Evolutionary conservation across 768 basidiomycete genomes (phyloP).

Genomic region (Suillus variegatus): DNA sequence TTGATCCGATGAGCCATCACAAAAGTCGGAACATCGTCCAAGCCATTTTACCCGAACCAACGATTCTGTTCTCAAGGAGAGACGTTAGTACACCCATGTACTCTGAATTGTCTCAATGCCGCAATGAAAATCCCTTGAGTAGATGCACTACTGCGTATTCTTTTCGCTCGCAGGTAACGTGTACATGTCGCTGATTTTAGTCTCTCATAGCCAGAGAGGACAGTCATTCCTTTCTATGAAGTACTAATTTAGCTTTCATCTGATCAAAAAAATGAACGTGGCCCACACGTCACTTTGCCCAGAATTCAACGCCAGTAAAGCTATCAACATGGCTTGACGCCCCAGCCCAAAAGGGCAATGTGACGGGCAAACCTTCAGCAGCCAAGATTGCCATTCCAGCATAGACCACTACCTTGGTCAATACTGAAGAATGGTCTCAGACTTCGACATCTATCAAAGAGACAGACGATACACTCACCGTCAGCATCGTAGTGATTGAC

Average conservation of each 20-base stretch:
- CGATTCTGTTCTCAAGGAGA: neutral
- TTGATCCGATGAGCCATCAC: neutral
- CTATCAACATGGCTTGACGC: conserved; percentile 44
- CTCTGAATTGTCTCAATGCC: too few relatives aligned
- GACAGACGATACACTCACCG: too few relatives aligned
- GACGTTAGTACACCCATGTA: too few relatives aligned
- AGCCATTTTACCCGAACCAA: neutral
- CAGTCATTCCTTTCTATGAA: neutral
- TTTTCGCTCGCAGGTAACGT: neutral
- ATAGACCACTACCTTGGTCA: conserved; percentile 91
- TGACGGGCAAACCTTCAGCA: conserved; percentile 58
- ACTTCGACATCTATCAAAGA: too few relatives aligned
- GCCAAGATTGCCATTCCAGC: conserved; percentile 79
- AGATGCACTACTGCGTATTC: neutral
- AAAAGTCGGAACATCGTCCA: neutral
- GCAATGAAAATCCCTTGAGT: neutral
- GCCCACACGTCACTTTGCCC: neutral
- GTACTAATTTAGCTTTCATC: neutral
- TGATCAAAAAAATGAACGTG: too few relatives aligned
- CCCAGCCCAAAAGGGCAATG: conserved; percentile 71
- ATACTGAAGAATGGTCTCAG: conserved; percentile 43
- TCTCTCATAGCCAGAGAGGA: neutral
- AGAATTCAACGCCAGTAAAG: neutral
- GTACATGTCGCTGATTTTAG: neutral
- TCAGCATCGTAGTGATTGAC: too few relatives aligned